Percentiles rank a stretch among this genome's conserved stretches.
phyloP scores from a whole-genome alignment of 2,329 filamentous ascomycete species.

The Alternaria ethzedia region DNA sequence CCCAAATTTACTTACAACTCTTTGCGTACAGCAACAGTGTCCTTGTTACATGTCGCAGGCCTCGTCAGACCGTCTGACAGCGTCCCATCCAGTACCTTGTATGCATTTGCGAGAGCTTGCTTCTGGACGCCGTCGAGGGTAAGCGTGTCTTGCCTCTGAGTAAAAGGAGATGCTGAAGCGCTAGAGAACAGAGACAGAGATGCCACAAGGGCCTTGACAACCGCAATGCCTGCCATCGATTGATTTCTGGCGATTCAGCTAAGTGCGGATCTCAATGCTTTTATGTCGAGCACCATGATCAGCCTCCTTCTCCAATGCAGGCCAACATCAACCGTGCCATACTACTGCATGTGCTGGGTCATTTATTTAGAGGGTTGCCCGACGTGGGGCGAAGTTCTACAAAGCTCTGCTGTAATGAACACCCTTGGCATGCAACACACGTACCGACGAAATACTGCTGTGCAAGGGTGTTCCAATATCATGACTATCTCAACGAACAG shows the following conservation, averaged over 20 bases:
- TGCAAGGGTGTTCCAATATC: constrained; percentile 1
- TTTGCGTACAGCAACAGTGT: constrained; percentile 50
- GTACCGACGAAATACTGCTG: neutral
- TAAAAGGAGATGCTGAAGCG: constrained; percentile 25
- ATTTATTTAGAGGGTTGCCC: constrained; percentile 11
- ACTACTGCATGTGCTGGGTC: neutral
- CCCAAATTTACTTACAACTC: constrained; percentile 50
- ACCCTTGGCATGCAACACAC: neutral
- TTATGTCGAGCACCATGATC: neutral
- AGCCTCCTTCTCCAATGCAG: neutral
- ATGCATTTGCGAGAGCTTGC: constrained; percentile 35
- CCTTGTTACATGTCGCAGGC: constrained; percentile 42
- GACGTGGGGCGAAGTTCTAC: neutral
- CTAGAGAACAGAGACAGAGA: constrained; percentile 29
- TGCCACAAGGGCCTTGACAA: constrained; percentile 30
- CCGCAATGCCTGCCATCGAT: constrained; percentile 27
- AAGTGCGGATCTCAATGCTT: neutral
- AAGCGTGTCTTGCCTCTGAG: constrained; percentile 26
- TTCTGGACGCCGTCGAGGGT: constrained; percentile 33
- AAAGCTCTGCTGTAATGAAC: neutral
- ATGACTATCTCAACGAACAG: neutral
- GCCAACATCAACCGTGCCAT: neutral
- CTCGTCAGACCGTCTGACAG: constrained; percentile 36
- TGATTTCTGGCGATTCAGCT: neutral
- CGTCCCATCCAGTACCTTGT: constrained; percentile 38